Conservation (phyloP, 2,329 filamentous ascomycete genomes). For the Chaetomiaceae sp. region DNA sequence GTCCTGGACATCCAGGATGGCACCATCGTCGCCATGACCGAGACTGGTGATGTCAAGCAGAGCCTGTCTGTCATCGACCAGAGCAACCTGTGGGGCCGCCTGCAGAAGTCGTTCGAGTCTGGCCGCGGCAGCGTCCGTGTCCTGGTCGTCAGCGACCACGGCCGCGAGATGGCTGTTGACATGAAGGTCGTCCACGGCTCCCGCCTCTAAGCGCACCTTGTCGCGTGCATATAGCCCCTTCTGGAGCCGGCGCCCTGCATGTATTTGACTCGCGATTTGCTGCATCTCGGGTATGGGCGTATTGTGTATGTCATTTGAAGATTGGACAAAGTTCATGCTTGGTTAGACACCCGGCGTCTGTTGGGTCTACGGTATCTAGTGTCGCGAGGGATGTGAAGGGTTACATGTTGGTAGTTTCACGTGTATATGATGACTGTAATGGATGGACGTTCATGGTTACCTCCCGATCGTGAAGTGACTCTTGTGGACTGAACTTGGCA, state of each 20-base stretch:
- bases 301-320: conserved; percentile 17
- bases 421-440: conserved; percentile 28
- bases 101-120: conserved; percentile 77
- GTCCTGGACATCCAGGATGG: conserved; percentile 94
- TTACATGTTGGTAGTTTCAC: conserved; percentile 16
- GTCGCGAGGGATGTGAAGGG: conserved; percentile 5
- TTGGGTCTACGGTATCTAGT: not conserved
- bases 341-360: conserved; percentile 11
- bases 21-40: conserved; percentile 88
- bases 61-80: conserved; percentile 89
- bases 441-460: conserved; percentile 19
- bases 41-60: conserved; percentile 98
- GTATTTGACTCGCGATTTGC: conserved; percentile 3
- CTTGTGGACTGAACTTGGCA: not conserved
- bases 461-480: not conserved
- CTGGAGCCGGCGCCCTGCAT: not conserved
- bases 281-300: conserved; percentile 14
- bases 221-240: no score
- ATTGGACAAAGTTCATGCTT: conserved; percentile 20
- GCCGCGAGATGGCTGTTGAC: conserved; percentile 93
- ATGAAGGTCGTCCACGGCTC: conserved; percentile 94
- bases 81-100: conserved; percentile 77
- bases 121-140: conserved; percentile 92
- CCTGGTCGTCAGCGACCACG: conserved; percentile 89
- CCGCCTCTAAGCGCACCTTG: conserved; percentile 53